These are phyloP conservation scores for Dioszegia hungarica DNA, from an alignment of 768 basidiomycete genomes.

Conservation along the genomic window DNA sequence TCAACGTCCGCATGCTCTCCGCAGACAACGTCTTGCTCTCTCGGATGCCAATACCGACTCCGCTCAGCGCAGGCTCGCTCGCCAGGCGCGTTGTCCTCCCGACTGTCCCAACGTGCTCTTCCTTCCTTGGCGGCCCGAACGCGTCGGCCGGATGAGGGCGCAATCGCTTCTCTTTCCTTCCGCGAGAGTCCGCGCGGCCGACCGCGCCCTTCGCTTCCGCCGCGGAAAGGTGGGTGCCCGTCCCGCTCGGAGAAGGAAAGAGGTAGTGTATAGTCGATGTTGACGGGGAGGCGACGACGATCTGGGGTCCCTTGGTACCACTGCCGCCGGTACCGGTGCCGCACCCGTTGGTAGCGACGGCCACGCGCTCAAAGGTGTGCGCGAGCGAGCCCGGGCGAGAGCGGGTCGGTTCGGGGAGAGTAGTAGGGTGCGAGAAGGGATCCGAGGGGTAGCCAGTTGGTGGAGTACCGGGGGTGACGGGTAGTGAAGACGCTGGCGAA, in stretches of 20 bases:
- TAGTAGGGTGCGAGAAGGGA: conserved; percentile 23
- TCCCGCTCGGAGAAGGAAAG: conserved; percentile 22
- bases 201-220: neutral
- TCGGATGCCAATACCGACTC: neutral
- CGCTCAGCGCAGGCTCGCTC: neutral
- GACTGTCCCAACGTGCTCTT: too few relatives aligned
- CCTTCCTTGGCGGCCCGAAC: neutral
- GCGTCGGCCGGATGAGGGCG: neutral
- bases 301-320: conserved; percentile 11
- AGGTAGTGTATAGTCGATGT: conserved; percentile 32
- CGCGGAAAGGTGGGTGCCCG: conserved; percentile 6
- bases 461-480: conserved; percentile 15
- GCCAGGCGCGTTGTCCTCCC: neutral
- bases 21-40: neutral
- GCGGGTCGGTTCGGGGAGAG: conserved; percentile 14
- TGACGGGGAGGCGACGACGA: conserved; percentile 25
- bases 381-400: neutral
- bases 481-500: too few relatives aligned
- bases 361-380: conserved; percentile 1
- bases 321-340: too few relatives aligned
- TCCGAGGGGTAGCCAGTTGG: conserved; percentile 18
- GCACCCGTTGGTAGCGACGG: too few relatives aligned
- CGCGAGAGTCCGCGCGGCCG: too few relatives aligned
- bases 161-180: neutral
- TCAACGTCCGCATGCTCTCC: conserved; percentile 15